Conservation (phyloP, 441 rosid genomes). For the Populus trichocarpa region DNA sequence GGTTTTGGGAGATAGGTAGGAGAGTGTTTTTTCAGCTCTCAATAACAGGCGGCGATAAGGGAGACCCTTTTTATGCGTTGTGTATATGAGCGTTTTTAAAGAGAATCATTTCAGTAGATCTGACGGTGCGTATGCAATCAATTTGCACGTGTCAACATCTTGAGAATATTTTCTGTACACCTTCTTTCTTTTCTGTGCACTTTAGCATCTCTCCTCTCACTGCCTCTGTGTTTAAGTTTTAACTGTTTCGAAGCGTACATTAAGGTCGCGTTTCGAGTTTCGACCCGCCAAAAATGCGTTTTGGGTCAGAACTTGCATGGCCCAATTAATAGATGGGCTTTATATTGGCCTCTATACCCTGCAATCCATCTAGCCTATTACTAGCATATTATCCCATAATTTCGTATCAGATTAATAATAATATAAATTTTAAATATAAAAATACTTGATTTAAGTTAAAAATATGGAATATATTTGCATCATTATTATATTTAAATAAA, state of each 20-base stretch:
- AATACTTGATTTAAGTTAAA: too few relatives aligned
- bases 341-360: background rate
- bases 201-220: background rate
- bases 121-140: background rate
- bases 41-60: background rate
- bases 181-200: background rate
- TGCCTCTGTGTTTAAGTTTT: background rate
- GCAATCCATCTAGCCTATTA: background rate
- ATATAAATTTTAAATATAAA: too few relatives aligned
- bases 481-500: too few relatives aligned
- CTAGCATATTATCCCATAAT: too few relatives aligned
- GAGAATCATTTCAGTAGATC: background rate
- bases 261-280: too few relatives aligned
- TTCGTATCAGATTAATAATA: too few relatives aligned
- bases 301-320: background rate
- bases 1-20: background rate
- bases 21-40: background rate
- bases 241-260: background rate
- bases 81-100: background rate
- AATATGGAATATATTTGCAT: too few relatives aligned
- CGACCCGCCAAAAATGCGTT: background rate
- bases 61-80: background rate
- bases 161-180: background rate
- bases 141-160: background rate
- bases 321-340: background rate